Evolutionary conservation across 1,284 basidiomycete genomes (phyloP).

Genomic region (Cutaneotrichosporon mucoides): DNA sequence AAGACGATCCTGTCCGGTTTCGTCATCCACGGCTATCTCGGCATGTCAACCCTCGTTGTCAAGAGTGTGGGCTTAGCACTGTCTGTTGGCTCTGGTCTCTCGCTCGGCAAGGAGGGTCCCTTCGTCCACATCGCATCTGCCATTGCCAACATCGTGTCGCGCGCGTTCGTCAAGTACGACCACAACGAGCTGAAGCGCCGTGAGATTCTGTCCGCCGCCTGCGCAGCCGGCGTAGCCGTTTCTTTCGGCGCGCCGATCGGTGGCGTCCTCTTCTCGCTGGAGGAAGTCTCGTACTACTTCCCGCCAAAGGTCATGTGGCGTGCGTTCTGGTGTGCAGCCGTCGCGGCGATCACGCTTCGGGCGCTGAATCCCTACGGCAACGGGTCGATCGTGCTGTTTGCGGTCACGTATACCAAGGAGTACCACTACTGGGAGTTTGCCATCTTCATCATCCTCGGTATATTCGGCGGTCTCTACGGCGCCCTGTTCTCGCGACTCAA

Average conservation of each 20-base stretch:
- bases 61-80: constrained; percentile 86
- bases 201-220: constrained; percentile 86
- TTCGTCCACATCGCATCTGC: constrained; percentile 96
- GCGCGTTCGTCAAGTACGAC: constrained; percentile 82
- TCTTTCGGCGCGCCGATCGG: constrained; percentile 90
- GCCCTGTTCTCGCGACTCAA: constrained; percentile 85
- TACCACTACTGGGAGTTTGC: constrained; percentile 52
- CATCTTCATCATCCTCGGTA: constrained; percentile 78
- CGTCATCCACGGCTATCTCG: constrained; percentile 95
- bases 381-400: constrained; percentile 52
- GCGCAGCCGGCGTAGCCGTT: constrained; percentile 58
- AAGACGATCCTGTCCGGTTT: constrained; percentile 94
- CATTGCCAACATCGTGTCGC: constrained; percentile 88
- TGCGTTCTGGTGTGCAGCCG: constrained; percentile 90
- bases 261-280: constrained; percentile 84
- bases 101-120: constrained; percentile 89
- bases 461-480: constrained; percentile 89
- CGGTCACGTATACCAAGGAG: constrained; percentile 46
- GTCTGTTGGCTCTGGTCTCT: constrained; percentile 84
- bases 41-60: constrained; percentile 81
- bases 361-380: constrained; percentile 85
- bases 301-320: constrained; percentile 92
- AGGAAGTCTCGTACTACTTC: constrained; percentile 94
- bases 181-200: constrained; percentile 93
- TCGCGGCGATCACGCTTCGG: constrained; percentile 81